These are phyloP conservation scores for Alternaria angustiovoidea DNA, from an alignment of 2,329 filamentous ascomycete genomes.

Conservation along the genomic window DNA sequence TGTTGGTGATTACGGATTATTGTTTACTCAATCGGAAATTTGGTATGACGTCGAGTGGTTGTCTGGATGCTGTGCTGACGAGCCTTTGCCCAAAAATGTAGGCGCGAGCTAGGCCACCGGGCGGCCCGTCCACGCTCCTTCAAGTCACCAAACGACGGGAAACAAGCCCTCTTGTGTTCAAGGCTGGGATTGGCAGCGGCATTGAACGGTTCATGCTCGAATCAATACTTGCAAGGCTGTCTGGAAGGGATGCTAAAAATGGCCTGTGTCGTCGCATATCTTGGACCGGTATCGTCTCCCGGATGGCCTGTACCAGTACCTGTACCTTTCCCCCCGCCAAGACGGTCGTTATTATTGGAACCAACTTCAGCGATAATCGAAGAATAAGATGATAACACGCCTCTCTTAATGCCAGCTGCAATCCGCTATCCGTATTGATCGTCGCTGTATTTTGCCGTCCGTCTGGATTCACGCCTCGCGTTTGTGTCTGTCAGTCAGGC, in stretches of 20 bases:
- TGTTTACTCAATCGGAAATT: neutral
- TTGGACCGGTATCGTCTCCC: constrained; percentile 14
- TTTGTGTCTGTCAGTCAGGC: constrained; percentile 33
- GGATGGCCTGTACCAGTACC: constrained; percentile 24
- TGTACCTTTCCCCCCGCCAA: constrained; percentile 29
- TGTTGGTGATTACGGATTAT: neutral
- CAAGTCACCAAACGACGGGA: constrained; percentile 10
- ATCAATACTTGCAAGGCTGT: neutral
- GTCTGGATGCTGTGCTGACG: constrained; percentile 18
- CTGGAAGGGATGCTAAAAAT: neutral
- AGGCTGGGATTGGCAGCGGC: neutral
- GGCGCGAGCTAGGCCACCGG: constrained; percentile 26
- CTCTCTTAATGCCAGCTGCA: constrained; percentile 1
- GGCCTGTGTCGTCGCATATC: neutral
- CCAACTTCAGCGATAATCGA: constrained; percentile 23
- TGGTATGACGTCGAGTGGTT: constrained; percentile 24
- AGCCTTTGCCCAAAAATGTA: constrained; percentile 35
- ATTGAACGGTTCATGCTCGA: neutral
- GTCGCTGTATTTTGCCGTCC: constrained; percentile 16
- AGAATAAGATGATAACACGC: constrained; percentile 11
- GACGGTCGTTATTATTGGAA: constrained; percentile 33
- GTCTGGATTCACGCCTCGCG: neutral
- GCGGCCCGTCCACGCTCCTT: constrained; percentile 13
- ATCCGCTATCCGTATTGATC: constrained; percentile 15
- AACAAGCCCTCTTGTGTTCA: neutral